Conservation (phyloP, 208 protist species). For the Novymonas esmeraldas region DNA sequence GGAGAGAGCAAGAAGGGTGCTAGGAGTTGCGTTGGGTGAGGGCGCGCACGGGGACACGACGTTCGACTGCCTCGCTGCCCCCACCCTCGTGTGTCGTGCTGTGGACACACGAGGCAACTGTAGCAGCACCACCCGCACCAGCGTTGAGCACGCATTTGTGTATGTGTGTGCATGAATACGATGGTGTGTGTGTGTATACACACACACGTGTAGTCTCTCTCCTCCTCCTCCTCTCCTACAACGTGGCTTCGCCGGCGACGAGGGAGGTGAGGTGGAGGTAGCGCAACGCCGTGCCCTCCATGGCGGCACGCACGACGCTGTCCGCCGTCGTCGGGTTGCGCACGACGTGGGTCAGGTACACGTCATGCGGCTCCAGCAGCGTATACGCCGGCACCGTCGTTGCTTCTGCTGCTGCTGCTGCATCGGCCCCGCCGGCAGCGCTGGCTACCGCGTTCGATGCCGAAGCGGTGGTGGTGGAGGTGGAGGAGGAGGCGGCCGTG, state of each 20-base stretch:
- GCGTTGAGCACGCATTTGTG: not conserved
- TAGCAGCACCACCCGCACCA: no score
- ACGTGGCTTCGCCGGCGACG: not conserved
- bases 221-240: no score
- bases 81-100: no score
- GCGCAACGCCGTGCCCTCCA: slow-evolving; percentile 43
- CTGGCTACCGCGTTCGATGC: not conserved
- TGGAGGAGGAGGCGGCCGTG: no score
- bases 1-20: not conserved
- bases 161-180: not conserved
- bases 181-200: not conserved
- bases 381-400: slow-evolving; percentile 5
- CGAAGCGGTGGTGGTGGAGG: no score
- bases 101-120: no score
- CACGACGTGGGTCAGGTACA: slow-evolving; percentile 36
- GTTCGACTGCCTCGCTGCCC: no score
- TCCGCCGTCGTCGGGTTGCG: slow-evolving; percentile 30
- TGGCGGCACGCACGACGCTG: slow-evolving; percentile 36
- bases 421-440: not conserved
- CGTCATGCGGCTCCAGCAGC: slow-evolving; percentile 44
- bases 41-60: no score
- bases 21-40: no score
- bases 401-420: not conserved
- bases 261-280: slow-evolving; percentile 24
- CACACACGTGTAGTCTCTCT: not conserved